Conservation (phyloP, 2,329 filamentous ascomycete genomes). For the Beauveria asiatica region DNA sequence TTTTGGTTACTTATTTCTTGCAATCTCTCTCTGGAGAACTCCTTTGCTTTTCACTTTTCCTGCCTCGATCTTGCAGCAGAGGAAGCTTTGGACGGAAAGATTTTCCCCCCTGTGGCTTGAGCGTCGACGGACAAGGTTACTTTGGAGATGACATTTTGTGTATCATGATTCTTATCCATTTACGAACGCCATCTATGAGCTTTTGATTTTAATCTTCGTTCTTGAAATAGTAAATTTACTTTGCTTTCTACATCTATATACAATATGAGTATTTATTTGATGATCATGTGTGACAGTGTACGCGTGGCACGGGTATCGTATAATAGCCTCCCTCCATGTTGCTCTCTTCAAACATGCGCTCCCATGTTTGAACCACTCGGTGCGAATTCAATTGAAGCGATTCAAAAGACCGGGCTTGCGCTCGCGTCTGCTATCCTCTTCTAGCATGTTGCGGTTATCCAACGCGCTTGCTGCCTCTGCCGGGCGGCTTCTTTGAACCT, state of each 20-base stretch:
- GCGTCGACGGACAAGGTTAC: background rate
- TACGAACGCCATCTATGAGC: background rate
- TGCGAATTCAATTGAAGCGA: background rate
- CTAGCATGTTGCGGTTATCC: background rate
- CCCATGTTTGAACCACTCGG: too few relatives aligned
- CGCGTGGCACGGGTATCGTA: background rate
- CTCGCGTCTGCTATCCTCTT: background rate
- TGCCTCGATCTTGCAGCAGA: background rate
- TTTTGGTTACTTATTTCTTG: background rate
- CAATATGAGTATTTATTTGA: background rate
- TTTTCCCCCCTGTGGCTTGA: background rate
- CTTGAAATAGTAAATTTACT: background rate
- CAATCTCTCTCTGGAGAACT: background rate
- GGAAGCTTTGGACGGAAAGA: background rate
- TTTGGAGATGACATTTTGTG: background rate
- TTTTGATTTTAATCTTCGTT: background rate
- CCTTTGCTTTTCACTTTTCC: background rate
- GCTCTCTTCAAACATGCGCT: too few relatives aligned
- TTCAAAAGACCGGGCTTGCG: background rate
- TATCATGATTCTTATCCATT: constrained; percentile 9
- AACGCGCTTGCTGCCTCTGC: background rate
- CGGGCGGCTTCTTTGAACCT: background rate
- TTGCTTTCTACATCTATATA: background rate
- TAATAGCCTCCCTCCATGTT: background rate
- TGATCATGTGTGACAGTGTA: background rate